Base-by-base conservation (phyloP, 148 eudicot genomes). In the Suaeda aralocaspica region DNA sequence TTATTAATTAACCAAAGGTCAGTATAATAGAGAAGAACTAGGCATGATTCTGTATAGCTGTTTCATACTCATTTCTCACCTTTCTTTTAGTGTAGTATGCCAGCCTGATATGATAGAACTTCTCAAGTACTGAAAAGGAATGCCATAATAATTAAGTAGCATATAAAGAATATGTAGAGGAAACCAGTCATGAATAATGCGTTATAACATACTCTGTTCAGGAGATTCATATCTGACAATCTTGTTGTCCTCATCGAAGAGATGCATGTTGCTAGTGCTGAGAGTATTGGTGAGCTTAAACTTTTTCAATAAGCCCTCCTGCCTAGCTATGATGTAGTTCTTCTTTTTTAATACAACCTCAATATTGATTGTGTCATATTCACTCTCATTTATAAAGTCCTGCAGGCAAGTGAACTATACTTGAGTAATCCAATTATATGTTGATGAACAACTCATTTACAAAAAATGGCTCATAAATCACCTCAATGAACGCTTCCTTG, bases 251-350 rank as follows among this genome's bases (percentile, higher is more conserved):
- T 84, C 56, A 45, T 89, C 93, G 74, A 94, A 94, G 16, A 94
- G 86, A 76, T 94, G 99, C 99, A 94, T 94, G 83, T 94, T 94
- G 66, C 85, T 89, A 6, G 95, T 94, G 86, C 85, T 84, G 70
- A 94, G 82, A 25, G 88, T 69, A 57, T 81, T 84, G 7, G 91
- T 87, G 44, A 94, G 86, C 87, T 87, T 94, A 60, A 94, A 91
- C 72, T 86, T 94, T 84, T 94, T 94, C 68, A 87, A 57, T 85
- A 94, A 69, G n/a, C 97, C 99, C 78, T 89, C 97, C 74, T 89
- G 85, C 79, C 74, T 83, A 72, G 91, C 99, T 39, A 67, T 62
- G 34, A 49, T 57, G 80, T 89, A 63, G 71, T 84, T 85, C 46
- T 74, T 77, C 71, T 72, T 81, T 1, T 84, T 69, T 73, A 94